Conservation (phyloP, 257 asterid genomes). For the Solanum medicagineum region DNA sequence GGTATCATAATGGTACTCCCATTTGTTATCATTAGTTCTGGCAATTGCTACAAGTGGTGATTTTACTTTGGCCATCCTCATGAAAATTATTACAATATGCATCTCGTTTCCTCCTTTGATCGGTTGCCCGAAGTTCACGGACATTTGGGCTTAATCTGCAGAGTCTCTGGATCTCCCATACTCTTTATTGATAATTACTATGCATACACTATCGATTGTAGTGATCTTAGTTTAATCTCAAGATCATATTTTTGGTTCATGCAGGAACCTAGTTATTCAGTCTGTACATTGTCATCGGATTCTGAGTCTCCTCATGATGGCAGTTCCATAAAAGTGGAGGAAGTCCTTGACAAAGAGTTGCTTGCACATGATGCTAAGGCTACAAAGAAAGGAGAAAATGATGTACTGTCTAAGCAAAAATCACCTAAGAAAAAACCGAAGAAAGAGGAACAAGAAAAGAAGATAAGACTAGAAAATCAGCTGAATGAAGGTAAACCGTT, state of each 20-base stretch:
- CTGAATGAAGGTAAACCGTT: constrained; percentile 29
- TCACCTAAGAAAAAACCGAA: constrained; percentile 28
- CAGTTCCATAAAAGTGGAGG: constrained; percentile 15
- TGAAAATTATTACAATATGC: background rate
- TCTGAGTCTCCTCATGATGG: constrained; percentile 48
- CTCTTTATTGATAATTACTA: background rate
- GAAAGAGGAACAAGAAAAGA: constrained; percentile 18
- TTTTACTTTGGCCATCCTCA: background rate
- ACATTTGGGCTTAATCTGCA: background rate
- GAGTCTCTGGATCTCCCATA: background rate
- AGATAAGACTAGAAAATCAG: constrained; percentile 4
- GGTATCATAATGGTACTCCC: background rate
- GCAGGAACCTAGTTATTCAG: constrained; percentile 32
- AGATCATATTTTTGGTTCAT: background rate
- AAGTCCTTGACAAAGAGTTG: constrained; percentile 8
- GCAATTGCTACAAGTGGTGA: background rate
- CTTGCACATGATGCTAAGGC: constrained; percentile 9
- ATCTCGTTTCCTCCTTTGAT: background rate
- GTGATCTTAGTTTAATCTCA: background rate
- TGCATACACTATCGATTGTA: background rate
- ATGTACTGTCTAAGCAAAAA: constrained; percentile 3
- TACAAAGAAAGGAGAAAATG: background rate
- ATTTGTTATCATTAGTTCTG: background rate
- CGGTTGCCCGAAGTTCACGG: background rate
- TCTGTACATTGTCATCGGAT: constrained; percentile 63